A percentile compares a stretch with the other conserved stretches of the same genome.
Conservation (phyloP, 495 filamentous ascomycete species). For the Apiosordaria backusii region DNA sequence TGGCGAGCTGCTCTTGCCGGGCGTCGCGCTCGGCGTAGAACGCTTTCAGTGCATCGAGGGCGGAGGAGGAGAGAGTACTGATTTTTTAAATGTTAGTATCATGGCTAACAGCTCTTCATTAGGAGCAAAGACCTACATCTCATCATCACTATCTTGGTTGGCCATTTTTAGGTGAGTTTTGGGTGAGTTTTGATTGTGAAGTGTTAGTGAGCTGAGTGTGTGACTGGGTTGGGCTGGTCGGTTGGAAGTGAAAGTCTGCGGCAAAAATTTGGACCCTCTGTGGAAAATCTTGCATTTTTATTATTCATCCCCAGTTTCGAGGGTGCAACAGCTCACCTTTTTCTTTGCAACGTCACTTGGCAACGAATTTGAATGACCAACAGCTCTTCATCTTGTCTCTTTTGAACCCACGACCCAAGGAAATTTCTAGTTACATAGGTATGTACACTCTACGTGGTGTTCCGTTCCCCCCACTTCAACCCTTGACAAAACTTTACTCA, state of each 20-base stretch:
- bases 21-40: slow-evolving; percentile 68
- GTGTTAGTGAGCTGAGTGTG: slow-evolving; percentile 1
- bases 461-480: slow-evolving; percentile 13
- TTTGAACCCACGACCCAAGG: slow-evolving; percentile 16
- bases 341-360: neutral
- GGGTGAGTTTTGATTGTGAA: neutral
- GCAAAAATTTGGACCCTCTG: neutral
- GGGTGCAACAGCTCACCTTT: slow-evolving; percentile 3
- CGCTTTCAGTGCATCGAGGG: slow-evolving; percentile 60
- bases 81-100: neutral
- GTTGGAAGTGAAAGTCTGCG: slow-evolving; percentile 4
- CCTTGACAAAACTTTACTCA: slow-evolving; percentile 50
- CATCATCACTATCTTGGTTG: slow-evolving; percentile 34
- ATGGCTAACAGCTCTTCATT: neutral
- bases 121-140: slow-evolving; percentile 37
- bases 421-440: slow-evolving; percentile 42
- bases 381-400: slow-evolving; percentile 8
- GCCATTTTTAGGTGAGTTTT: slow-evolving; percentile 23
- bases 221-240: neutral
- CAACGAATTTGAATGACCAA: neutral
- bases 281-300: neutral
- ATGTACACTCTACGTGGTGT: slow-evolving; percentile 25
- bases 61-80: slow-evolving; percentile 49
- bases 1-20: slow-evolving; percentile 60
- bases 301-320: neutral